Conservation (phyloP, 2,329 filamentous ascomycete species). For the Graphilbum sp. region DNA sequence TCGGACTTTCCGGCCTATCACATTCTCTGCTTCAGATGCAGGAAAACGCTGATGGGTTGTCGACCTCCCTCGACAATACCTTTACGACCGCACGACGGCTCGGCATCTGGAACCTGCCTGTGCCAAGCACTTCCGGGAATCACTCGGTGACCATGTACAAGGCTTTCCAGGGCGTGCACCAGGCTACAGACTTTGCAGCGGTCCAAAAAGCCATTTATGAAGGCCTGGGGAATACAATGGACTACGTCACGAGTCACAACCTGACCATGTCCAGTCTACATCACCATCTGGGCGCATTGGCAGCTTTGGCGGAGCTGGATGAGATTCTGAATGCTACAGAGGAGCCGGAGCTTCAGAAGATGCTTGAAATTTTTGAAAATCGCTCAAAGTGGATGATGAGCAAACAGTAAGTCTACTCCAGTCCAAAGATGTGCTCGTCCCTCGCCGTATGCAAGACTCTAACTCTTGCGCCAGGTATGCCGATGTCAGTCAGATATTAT, state of each 20-base stretch:
- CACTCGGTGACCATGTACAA: constrained; percentile 60
- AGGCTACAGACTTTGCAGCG: constrained; percentile 37
- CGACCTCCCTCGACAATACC: constrained; percentile 50
- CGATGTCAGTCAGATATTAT: constrained; percentile 66
- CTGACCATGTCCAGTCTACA: constrained; percentile 35
- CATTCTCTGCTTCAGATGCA: constrained; percentile 52
- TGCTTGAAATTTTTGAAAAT: constrained; percentile 45
- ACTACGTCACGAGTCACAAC: constrained; percentile 30
- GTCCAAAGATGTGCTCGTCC: too few species aligned
- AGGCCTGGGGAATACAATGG: constrained; percentile 45
- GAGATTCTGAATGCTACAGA: constrained; percentile 52
- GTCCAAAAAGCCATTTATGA: constrained; percentile 45
- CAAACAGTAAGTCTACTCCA: constrained; percentile 6
- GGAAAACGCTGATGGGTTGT: constrained; percentile 11
- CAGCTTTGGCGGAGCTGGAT: constrained; percentile 65
- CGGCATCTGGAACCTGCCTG: constrained; percentile 82
- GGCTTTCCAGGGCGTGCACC: constrained; percentile 63
- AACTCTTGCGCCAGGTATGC: constrained; percentile 31
- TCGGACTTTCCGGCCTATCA: constrained; percentile 76
- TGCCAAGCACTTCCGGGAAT: constrained; percentile 30
- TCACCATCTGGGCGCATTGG: constrained; percentile 43
- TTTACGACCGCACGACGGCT: constrained; percentile 67
- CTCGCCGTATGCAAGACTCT: too few species aligned
- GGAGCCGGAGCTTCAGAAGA: constrained; percentile 40
- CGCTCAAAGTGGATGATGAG: constrained; percentile 69